Conservation (phyloP, 495 filamentous ascomycete genomes). For the Jackrogersella minutella region DNA sequence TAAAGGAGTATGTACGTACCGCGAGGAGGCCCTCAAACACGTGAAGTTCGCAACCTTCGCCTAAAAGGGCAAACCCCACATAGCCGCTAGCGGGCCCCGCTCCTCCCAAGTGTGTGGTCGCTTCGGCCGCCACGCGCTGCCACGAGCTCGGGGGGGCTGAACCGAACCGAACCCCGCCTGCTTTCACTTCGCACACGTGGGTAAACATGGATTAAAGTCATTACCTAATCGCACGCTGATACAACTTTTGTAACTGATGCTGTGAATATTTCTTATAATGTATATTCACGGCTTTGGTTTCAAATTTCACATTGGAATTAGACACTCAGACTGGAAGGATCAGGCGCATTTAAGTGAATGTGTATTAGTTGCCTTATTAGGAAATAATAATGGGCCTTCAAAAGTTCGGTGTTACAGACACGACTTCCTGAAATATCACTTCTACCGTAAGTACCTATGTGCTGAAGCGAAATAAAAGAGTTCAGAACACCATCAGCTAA, state of each 20-base stretch:
- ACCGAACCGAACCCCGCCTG: constrained; percentile 18
- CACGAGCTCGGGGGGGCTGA: constrained; percentile 6
- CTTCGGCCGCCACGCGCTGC: constrained; percentile 16
- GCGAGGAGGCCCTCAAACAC: background rate
- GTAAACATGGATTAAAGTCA: background rate
- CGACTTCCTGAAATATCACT: background rate
- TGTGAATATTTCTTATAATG: background rate
- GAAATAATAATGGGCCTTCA: constrained; percentile 7
- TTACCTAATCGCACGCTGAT: background rate
- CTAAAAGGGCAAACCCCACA: constrained; percentile 23
- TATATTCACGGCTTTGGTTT: no score
- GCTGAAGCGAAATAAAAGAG: background rate
- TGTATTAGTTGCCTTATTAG: constrained; percentile 15
- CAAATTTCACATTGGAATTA: no score
- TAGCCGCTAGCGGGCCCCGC: constrained; percentile 6
- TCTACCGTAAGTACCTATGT: background rate
- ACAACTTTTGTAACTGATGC: no score
- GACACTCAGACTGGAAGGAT: no score
- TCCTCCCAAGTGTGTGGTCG: constrained; percentile 6
- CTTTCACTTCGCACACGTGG: constrained; percentile 9
- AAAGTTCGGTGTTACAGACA: background rate
- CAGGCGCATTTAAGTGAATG: no score
- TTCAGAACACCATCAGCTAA: background rate
- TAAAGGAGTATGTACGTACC: background rate
- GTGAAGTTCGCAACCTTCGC: constrained; percentile 34